These are phyloP conservation scores for Limonomyces culmigenus DNA, from an alignment of 1,284 basidiomycete species.

Conservation along the genomic window DNA sequence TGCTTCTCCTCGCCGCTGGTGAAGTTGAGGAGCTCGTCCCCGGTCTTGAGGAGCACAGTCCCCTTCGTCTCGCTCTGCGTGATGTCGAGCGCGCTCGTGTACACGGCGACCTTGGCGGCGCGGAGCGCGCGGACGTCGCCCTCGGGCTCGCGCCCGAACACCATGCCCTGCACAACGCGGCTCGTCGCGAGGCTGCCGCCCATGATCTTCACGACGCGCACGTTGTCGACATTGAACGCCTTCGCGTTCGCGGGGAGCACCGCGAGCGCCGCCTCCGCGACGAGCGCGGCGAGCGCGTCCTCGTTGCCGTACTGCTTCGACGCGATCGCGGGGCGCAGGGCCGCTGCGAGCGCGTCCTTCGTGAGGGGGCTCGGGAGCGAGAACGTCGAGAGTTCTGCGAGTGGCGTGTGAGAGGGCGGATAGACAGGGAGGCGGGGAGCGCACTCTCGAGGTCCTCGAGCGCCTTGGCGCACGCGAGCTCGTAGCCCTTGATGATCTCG, in stretches of 20 bases:
- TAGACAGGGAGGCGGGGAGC: constrained; percentile 16
- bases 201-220: constrained; percentile 98
- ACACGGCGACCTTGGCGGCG: constrained; percentile 85
- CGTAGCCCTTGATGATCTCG: constrained; percentile 89
- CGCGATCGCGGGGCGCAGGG: constrained; percentile 84
- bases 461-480: constrained; percentile 80
- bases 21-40: constrained; percentile 94
- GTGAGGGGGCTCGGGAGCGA: constrained; percentile 70
- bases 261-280: constrained; percentile 82
- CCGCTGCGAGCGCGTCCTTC: constrained; percentile 55
- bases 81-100: constrained; percentile 84
- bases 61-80: constrained; percentile 99
- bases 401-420: neutral
- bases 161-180: constrained; percentile 93
- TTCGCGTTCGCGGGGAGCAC: constrained; percentile 84
- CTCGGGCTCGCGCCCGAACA: constrained; percentile 92
- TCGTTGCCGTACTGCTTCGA: constrained; percentile 97
- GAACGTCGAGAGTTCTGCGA: constrained; percentile 41
- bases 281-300: constrained; percentile 66
- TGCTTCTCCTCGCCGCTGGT: constrained; percentile 92
- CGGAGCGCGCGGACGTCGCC: constrained; percentile 70
- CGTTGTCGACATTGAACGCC: constrained; percentile 95
- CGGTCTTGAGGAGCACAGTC: constrained; percentile 91
- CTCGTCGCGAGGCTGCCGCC: constrained; percentile 77
- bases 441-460: constrained; percentile 81